Evolutionary conservation across 495 filamentous ascomycete genomes (phyloP), one percentile per base, ranked within the genome.

Genomic region (Penicillium turbatum): DNA sequence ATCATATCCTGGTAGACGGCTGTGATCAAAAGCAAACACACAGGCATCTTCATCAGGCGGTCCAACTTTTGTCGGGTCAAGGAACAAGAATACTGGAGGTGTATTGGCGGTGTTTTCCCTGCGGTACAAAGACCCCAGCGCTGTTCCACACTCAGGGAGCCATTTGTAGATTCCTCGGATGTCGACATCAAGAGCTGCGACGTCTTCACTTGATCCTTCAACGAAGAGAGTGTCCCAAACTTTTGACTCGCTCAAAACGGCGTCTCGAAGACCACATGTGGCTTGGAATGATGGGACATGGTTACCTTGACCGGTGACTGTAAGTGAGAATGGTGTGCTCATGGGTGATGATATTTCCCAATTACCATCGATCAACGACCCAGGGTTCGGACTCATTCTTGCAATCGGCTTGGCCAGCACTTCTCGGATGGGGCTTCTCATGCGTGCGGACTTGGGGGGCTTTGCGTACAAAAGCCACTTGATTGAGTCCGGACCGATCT

Each of bases 141-240:
- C 79, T 3, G 83, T 89, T 13, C 87, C 90, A 61, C 90, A 95
- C 2, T 82, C 54, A 2, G 78, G 81, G 8, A 79, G 64, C 13
- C 78, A 70, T 1, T 69, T 36, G 62, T 90, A 92, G 0, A 50
- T 60, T 1, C 88, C 87, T 3, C 54, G 55, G 16, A 90, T 62
- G 42, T 81, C 71, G 0, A 56, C 19, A 19, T 75, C 73, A 16
- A 80, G 61, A 15, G 46, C 55, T 29, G 60, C 32, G 9, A 63
- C 53, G 21, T 67, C 50, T 4, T 66, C 39, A 49, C 72, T 62
- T 1, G 60, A 43, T 44, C 66, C 60, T 17, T 60, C 48, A 40
- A 82, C 57, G 0, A 55, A 50, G 7, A 79, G 55, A 11, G 65
- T 48, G 34, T 65, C 62, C 71, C 73, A 79, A 27, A 80, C 69